These are phyloP conservation scores for Beauveria caledonica DNA, from an alignment of 2,329 filamentous ascomycete species.

Conservation along the genomic window DNA sequence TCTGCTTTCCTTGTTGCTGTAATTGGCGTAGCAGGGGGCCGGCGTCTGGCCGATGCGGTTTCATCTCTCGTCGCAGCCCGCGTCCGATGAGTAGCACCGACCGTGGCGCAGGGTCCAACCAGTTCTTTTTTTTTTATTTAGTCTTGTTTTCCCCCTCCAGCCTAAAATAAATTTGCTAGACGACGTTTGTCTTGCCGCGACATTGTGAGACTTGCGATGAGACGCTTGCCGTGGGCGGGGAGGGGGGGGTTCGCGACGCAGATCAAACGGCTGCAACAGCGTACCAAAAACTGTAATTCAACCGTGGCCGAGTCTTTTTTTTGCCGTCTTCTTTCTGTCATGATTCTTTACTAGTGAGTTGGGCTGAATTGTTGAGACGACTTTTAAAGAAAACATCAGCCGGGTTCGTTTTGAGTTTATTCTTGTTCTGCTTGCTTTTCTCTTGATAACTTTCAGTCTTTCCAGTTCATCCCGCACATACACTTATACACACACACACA, in stretches of 20 bases:
- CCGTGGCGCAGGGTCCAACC: not conserved
- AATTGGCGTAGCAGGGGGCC: not conserved
- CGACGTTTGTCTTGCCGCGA: not conserved
- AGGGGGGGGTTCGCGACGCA: not conserved
- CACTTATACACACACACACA: not conserved
- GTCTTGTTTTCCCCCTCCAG: not conserved
- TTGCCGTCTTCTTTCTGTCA: not conserved
- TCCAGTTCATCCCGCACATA: not conserved
- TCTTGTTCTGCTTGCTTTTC: not conserved
- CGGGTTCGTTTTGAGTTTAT: not conserved
- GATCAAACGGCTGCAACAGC: conserved; percentile 6
- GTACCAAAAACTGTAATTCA: not conserved
- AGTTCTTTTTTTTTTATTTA: too few species aligned
- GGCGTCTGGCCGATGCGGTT: not conserved
- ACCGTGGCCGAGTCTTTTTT: not conserved
- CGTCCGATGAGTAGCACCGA: not conserved
- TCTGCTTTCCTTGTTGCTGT: not conserved
- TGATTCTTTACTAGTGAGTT: not conserved
- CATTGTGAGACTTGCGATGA: conserved; percentile 9
- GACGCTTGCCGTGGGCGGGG: not conserved
- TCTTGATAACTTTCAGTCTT: not conserved
- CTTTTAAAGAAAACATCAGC: not conserved
- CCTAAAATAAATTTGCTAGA: not conserved
- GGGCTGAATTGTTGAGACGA: not conserved
- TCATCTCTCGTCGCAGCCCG: conserved; percentile 2